phyloP scores from a whole-genome alignment of 345 rosid genomes.

The Gossypium rotundifolium region DNA sequence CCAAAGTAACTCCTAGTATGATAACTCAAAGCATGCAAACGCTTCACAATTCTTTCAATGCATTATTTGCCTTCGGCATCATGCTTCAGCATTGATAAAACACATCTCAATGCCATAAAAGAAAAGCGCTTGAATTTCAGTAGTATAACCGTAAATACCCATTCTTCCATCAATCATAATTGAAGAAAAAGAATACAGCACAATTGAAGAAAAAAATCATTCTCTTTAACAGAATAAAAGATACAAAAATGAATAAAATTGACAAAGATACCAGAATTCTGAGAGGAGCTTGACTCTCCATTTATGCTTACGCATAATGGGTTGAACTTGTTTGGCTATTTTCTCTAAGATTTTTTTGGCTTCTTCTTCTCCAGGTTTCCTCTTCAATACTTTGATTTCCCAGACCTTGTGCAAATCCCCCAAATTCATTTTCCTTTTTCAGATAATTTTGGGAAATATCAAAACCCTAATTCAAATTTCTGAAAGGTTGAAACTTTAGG shows the following conservation, averaged over 20 bases:
- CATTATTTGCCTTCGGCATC: no score
- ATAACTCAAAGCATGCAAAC: no score
- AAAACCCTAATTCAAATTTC: background rate
- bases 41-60: no score
- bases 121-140: no score
- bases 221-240: background rate
- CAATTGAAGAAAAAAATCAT: constrained; percentile 16
- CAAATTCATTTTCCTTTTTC: constrained; percentile 23
- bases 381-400: constrained; percentile 5
- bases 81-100: no score
- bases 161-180: no score
- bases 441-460: background rate
- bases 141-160: no score
- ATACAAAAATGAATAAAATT: background rate
- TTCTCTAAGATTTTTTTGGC: background rate
- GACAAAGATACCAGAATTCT: constrained; percentile 25
- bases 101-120: no score
- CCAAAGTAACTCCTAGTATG: no score
- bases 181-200: constrained; percentile 22
- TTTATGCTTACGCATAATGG: constrained; percentile 33
- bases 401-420: constrained; percentile 15
- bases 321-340: constrained; percentile 26
- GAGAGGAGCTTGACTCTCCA: constrained; percentile 49
- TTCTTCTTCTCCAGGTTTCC: background rate
- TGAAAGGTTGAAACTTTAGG: background rate